Evolutionary conservation across 2,329 filamentous ascomycete species (phyloP).

Genomic region (Magnaporthales sp.): DNA sequence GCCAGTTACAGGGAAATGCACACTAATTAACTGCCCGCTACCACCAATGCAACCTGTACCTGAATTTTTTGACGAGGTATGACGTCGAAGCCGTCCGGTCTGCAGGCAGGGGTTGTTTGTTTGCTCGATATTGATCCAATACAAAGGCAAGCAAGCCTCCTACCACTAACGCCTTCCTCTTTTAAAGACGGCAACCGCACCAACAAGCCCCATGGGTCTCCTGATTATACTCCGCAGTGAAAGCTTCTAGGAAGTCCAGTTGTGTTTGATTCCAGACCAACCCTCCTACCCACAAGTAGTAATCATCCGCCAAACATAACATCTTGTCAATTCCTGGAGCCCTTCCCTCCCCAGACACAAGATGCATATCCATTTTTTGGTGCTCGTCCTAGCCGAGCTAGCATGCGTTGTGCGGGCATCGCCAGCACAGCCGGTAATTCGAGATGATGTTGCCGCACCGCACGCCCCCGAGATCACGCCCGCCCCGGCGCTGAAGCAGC

Average conservation of each 20-base stretch:
- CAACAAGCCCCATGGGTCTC: background rate
- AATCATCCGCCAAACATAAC: background rate
- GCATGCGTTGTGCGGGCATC: background rate
- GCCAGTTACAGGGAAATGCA: background rate
- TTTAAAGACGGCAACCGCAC: background rate
- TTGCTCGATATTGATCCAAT: background rate
- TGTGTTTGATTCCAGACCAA: background rate
- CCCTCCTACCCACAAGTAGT: too few relatives aligned
- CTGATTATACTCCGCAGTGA: background rate
- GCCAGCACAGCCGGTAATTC: conserved; percentile 1
- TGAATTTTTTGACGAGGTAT: background rate
- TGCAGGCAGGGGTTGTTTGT: background rate
- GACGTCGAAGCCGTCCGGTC: background rate
- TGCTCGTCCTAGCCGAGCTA: background rate
- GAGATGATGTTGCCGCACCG: background rate
- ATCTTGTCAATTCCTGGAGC: background rate
- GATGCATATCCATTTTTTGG: background rate
- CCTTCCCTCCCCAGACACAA: background rate
- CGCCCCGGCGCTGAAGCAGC: conserved; percentile 14
- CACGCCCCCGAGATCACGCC: conserved; percentile 18
- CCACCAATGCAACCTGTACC: background rate
- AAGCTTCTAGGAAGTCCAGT: background rate
- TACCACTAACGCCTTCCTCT: background rate
- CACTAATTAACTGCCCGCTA: background rate
- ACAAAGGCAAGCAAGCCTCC: background rate